phyloP scores from a whole-genome alignment of 2,329 filamentous ascomycete species.

The Colletotrichum tropicicola region DNA sequence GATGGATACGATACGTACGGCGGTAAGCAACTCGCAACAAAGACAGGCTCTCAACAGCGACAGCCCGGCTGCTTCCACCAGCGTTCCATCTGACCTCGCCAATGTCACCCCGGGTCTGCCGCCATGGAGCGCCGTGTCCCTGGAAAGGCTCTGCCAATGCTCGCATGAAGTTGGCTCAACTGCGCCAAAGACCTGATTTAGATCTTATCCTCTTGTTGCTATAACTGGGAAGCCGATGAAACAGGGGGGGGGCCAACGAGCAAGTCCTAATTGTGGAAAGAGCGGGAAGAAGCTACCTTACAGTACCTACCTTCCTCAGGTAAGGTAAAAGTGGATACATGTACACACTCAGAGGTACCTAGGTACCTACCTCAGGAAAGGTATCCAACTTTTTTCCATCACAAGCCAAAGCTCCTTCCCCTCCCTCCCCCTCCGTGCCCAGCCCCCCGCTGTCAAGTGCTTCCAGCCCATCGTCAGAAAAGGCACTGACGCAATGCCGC shows the following conservation, averaged over 20 bases:
- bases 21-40: no score
- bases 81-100: constrained; percentile 14
- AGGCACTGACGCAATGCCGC: constrained; percentile 27
- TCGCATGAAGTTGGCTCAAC: constrained; percentile 1
- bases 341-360: background rate
- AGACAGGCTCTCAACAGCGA: background rate
- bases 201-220: constrained; percentile 7
- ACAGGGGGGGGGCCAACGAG: constrained; percentile 3
- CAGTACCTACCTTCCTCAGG: no score
- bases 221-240: constrained; percentile 19
- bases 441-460: constrained; percentile 11
- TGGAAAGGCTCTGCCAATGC: background rate
- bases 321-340: background rate
- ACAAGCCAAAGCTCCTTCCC: constrained; percentile 1
- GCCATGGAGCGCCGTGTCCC: constrained; percentile 12
- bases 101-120: constrained; percentile 10
- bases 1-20: no score
- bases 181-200: constrained; percentile 25
- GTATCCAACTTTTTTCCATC: constrained; percentile 2
- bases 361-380: no score
- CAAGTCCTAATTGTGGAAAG: constrained; percentile 17
- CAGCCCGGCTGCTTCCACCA: constrained; percentile 16
- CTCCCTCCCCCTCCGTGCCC: background rate
- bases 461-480: constrained; percentile 17
- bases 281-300: constrained; percentile 25